Percentiles rank a stretch among this genome's conserved stretches.
Evolutionary conservation across 2,329 filamentous ascomycete species (phyloP).

Genomic region (Ophiostoma novo-ulmi): DNA sequence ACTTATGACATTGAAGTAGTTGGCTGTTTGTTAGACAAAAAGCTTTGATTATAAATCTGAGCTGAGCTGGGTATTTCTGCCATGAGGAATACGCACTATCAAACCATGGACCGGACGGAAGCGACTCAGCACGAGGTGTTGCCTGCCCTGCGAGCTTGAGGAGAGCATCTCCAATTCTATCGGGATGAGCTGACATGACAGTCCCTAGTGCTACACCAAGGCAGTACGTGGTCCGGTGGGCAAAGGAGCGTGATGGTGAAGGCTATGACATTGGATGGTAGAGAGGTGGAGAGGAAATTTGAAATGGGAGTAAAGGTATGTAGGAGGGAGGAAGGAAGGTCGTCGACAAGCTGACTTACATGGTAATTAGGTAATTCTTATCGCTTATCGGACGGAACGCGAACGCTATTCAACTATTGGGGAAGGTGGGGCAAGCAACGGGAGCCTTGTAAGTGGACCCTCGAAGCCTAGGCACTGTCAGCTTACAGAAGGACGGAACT

Average conservation of each 20-base stretch:
- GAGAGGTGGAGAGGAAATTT: neutral
- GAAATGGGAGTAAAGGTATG: neutral
- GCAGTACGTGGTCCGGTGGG: neutral
- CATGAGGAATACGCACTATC: neutral
- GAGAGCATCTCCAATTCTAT: neutral
- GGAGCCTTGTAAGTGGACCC: slow-evolving; percentile 6
- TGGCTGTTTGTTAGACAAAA: neutral
- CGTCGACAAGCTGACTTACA: slow-evolving; percentile 8
- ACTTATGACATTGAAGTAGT: neutral
- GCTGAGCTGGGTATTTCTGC: neutral
- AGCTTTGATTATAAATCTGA: neutral
- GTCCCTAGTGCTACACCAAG: neutral
- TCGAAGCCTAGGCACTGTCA: neutral
- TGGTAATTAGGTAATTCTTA: slow-evolving; percentile 2
- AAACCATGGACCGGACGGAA: neutral
- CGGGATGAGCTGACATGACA: neutral
- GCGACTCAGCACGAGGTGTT: neutral
- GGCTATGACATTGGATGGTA: neutral
- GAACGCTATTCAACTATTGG: neutral
- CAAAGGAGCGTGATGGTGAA: neutral
- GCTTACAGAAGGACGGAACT: slow-evolving; percentile 16
- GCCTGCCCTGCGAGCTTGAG: neutral
- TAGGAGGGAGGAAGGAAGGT: neutral
- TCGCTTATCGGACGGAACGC: slow-evolving; percentile 20
- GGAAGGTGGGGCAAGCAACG: neutral